Percentiles rank a stretch among this genome's conserved stretches.
Evolutionary conservation across 495 filamentous ascomycete species (phyloP).

Genomic region (Xanthoparmelia taractica): DNA sequence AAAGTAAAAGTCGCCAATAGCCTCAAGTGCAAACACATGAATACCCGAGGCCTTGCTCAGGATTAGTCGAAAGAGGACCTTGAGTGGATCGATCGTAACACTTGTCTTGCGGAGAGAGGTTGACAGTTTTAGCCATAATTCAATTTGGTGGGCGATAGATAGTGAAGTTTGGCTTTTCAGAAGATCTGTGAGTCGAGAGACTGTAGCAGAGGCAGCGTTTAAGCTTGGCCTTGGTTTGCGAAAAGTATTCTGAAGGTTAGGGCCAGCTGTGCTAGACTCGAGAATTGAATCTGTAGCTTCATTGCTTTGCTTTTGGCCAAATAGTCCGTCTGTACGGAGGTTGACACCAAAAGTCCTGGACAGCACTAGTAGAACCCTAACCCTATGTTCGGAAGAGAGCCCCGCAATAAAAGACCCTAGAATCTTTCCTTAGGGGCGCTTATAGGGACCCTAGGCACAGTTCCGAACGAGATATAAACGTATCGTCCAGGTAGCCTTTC

Average conservation of each 20-base stretch:
- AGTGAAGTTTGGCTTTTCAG: neutral
- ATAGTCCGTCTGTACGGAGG: neutral
- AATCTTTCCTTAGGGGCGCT: no score
- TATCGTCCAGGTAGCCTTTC: no score
- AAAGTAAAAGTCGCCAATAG: neutral
- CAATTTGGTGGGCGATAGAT: neutral
- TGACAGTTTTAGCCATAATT: neutral
- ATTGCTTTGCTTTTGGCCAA: neutral
- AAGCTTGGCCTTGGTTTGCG: neutral
- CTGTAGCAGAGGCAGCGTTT: neutral
- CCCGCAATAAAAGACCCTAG: no score
- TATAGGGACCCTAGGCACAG: no score
- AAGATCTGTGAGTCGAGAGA: neutral
- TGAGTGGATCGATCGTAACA: neutral
- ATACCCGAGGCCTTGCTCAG: neutral
- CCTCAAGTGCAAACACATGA: neutral
- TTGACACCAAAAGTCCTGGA: no score
- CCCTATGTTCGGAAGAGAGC: no score
- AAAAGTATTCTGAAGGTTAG: neutral
- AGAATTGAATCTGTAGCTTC: neutral
- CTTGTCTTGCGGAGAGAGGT: neutral
- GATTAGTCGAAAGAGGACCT: neutral
- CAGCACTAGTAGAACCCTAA: no score
- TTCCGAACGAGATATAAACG: no score
- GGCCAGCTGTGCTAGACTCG: neutral